Evolutionary conservation across 2,329 filamentous ascomycete species (phyloP).

Genomic region (Penicillium concentricum): DNA sequence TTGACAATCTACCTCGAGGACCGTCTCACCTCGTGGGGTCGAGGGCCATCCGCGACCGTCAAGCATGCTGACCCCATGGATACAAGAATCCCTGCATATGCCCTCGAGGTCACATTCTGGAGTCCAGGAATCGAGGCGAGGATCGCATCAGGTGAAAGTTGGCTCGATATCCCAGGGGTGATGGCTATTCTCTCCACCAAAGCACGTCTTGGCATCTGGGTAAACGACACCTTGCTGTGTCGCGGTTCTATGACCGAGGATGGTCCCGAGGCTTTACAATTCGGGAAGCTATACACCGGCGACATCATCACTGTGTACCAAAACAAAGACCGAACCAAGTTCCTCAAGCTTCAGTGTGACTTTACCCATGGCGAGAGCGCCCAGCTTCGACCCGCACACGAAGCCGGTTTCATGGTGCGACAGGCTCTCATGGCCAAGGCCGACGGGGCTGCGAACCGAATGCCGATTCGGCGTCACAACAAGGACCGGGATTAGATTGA

Average conservation of each 20-base stretch:
- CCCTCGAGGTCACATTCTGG: slow-evolving; percentile 75
- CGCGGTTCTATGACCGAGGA: slow-evolving; percentile 56
- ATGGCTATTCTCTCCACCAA: slow-evolving; percentile 77
- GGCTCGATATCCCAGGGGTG: slow-evolving; percentile 54
- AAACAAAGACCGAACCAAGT: slow-evolving; percentile 35
- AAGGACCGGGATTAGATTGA: slow-evolving; percentile 13
- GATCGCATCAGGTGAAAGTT: slow-evolving; percentile 57
- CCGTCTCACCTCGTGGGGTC: slow-evolving; percentile 74
- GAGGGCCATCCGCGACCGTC: slow-evolving; percentile 66
- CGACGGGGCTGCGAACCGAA: slow-evolving; percentile 24
- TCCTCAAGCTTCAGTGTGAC: slow-evolving; percentile 45
- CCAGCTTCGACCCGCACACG: slow-evolving; percentile 39
- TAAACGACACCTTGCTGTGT: slow-evolving; percentile 70
- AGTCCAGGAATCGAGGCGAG: slow-evolving; percentile 64
- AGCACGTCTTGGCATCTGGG: slow-evolving; percentile 69
- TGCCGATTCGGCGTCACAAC: slow-evolving; percentile 15
- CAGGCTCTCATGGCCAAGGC: slow-evolving; percentile 37
- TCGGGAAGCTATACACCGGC: slow-evolving; percentile 69
- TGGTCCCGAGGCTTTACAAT: slow-evolving; percentile 53
- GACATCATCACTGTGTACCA: slow-evolving; percentile 75
- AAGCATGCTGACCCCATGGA: slow-evolving; percentile 64
- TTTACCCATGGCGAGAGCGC: slow-evolving; percentile 50
- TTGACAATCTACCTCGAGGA: slow-evolving; percentile 66
- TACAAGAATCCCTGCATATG: slow-evolving; percentile 74
- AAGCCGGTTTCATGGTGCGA: slow-evolving; percentile 42